phyloP scores from a whole-genome alignment of 108 stramenopile species.

The Nannochloropsis salina region DNA sequence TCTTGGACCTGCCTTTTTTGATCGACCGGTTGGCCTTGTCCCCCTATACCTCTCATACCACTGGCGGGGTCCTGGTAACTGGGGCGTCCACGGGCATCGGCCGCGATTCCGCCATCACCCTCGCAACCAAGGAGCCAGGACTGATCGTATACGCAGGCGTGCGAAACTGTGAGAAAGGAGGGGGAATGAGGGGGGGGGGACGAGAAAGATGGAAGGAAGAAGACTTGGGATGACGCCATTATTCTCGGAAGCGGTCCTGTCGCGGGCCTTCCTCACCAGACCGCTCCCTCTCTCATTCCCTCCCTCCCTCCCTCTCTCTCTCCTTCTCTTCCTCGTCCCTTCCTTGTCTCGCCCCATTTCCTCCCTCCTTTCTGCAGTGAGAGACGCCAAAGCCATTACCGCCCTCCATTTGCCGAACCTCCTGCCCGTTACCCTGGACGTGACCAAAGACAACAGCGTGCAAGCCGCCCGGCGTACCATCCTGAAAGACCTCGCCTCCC shows the following conservation, averaged over 20 bases:
- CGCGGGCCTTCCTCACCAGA: too few species aligned
- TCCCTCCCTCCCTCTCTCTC: not conserved
- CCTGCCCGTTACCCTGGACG: not conserved
- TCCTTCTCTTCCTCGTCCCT: not conserved
- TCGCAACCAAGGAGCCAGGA: not conserved
- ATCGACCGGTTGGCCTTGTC: not conserved
- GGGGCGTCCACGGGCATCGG: not conserved
- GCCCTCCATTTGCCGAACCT: not conserved
- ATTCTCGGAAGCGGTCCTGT: too few species aligned
- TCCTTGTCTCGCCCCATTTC: not conserved
- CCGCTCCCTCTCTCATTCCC: not conserved
- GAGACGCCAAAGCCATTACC: not conserved
- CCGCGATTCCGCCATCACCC: not conserved
- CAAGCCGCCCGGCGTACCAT: not conserved
- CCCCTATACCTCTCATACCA: not conserved
- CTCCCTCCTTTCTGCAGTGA: not conserved
- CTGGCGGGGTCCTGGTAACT: not conserved
- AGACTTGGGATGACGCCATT: too few species aligned
- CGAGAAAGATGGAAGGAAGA: not conserved
- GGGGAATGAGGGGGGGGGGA: not conserved
- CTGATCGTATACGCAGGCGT: constrained; percentile 2
- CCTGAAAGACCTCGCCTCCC: not conserved
- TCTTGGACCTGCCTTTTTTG: not conserved
- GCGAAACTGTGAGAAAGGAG: not conserved
- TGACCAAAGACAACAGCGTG: not conserved